phyloP scores from a whole-genome alignment of 495 filamentous ascomycete species.

The Penicillium alfredii region DNA sequence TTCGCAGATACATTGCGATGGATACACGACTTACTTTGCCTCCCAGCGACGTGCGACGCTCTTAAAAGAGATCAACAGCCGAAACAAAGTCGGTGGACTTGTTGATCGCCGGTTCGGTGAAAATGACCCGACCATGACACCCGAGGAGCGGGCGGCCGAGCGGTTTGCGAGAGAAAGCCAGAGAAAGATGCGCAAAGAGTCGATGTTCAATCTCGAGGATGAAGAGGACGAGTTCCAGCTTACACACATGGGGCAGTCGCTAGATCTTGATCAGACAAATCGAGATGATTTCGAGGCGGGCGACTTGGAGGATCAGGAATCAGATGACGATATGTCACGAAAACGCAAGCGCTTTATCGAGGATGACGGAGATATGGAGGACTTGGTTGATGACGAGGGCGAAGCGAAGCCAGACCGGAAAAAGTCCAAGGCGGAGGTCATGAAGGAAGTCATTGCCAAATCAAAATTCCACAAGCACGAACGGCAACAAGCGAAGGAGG shows the following conservation, averaged over 20 bases:
- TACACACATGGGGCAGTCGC: constrained; percentile 74
- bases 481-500: constrained; percentile 86
- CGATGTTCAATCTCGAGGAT: constrained; percentile 87
- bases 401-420: constrained; percentile 65
- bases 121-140: constrained; percentile 86
- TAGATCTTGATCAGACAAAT: constrained; percentile 51
- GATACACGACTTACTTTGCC: constrained; percentile 3
- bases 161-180: constrained; percentile 83
- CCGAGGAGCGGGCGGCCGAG: constrained; percentile 88
- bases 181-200: constrained; percentile 59
- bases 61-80: constrained; percentile 74
- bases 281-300: constrained; percentile 74
- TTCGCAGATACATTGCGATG: neutral
- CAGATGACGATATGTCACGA: constrained; percentile 51
- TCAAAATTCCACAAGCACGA: constrained; percentile 93
- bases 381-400: constrained; percentile 33
- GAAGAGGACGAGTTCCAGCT: constrained; percentile 64
- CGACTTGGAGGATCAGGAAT: constrained; percentile 58
- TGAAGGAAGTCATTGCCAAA: constrained; percentile 96
- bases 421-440: constrained; percentile 90
- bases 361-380: constrained; percentile 32
- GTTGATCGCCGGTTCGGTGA: constrained; percentile 93
- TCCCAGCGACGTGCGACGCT: constrained; percentile 69
- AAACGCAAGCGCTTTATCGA: constrained; percentile 56
- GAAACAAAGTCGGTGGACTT: constrained; percentile 88